These are phyloP conservation scores for Schwanniomyces etchellsii DNA, from an alignment of 1,139 yeast species.

Conservation along the genomic window DNA sequence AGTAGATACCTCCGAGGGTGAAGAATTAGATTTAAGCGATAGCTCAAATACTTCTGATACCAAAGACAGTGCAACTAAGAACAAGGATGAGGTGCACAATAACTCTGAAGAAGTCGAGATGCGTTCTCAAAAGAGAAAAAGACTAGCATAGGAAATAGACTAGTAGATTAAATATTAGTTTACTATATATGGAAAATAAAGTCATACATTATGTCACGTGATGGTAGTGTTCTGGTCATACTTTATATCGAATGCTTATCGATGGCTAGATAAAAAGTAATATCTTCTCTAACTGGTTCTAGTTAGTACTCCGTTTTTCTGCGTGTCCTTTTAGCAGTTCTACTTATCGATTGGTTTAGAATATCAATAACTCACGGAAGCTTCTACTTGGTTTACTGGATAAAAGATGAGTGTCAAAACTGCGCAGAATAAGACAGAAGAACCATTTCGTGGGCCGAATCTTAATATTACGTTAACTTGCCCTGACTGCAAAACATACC, in stretches of 20 bases:
- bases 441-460: constrained; percentile 55
- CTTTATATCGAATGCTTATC: too few species aligned
- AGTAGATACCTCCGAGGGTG: constrained; percentile 50
- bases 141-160: neutral
- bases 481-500: constrained; percentile 93
- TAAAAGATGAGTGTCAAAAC: constrained; percentile 11
- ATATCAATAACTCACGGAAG: too few species aligned
- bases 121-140: constrained; percentile 2
- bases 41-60: constrained; percentile 4
- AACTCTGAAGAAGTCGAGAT: neutral
- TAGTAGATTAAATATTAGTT: neutral
- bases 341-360: too few species aligned
- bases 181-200: too few species aligned
- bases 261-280: too few species aligned
- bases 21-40: constrained; percentile 45
- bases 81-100: constrained; percentile 2
- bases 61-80: neutral
- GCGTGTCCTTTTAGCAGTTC: too few species aligned
- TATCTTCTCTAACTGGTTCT: too few species aligned
- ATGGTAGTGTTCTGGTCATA: too few species aligned
- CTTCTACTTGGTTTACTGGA: too few species aligned
- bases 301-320: too few species aligned
- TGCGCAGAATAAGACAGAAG: constrained; percentile 16
- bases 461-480: constrained; percentile 86
- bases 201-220: too few species aligned